Evolutionary conservation across 345 rosid species (phyloP).

Genomic region (Iberis pinnata): DNA sequence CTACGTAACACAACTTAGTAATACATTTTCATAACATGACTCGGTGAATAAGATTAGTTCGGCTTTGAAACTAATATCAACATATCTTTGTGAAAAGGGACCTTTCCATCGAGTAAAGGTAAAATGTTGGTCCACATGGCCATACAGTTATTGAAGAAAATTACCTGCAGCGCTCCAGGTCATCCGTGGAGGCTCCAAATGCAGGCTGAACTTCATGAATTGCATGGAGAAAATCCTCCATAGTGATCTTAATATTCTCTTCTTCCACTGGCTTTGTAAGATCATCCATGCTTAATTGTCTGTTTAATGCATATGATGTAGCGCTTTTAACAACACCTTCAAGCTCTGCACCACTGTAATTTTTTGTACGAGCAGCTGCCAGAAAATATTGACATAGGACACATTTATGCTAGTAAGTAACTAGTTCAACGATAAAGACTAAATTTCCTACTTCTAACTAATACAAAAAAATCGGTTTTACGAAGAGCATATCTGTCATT

Average conservation of each 20-base stretch:
- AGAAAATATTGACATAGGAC: constrained; percentile 10
- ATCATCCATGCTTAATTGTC: constrained; percentile 92
- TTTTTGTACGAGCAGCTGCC: constrained; percentile 96
- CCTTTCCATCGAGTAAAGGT: background rate
- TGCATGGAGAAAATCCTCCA: constrained; percentile 87
- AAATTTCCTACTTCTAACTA: constrained; percentile 1
- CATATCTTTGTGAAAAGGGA: constrained; percentile 6
- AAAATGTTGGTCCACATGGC: background rate
- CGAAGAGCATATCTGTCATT: background rate
- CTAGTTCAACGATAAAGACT: constrained; percentile 1
- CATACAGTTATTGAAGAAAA: background rate
- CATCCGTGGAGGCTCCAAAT: constrained; percentile 98
- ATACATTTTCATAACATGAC: background rate
- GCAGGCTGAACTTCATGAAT: constrained; percentile 77
- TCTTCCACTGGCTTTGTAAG: constrained; percentile 96
- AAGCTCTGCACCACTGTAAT: constrained; percentile 97
- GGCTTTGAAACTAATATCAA: constrained; percentile 1
- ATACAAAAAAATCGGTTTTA: background rate
- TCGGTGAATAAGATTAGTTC: background rate
- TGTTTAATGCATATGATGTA: constrained; percentile 87
- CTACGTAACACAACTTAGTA: background rate
- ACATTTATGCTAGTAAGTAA: constrained; percentile 12
- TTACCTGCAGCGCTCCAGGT: constrained; percentile 92
- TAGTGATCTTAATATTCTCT: constrained; percentile 87
- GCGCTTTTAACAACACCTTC: constrained; percentile 99